A percentile compares a stretch with the other conserved stretches of the same genome.
Evolutionary conservation across 495 filamentous ascomycete genomes (phyloP).

Genomic region (Haplographium delicatum): DNA sequence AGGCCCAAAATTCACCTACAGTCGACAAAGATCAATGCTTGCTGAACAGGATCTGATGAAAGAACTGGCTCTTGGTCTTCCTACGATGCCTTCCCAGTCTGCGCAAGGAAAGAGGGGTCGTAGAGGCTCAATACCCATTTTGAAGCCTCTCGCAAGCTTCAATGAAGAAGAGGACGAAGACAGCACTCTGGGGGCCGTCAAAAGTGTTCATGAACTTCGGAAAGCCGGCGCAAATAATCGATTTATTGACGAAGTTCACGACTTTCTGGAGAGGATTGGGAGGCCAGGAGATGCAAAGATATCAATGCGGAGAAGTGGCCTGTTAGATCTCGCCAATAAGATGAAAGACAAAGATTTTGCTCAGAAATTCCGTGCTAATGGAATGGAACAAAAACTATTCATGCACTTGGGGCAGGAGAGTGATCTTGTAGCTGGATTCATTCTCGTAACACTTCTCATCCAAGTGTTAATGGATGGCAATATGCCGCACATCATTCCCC

Average conservation of each 20-base stretch:
- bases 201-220: conserved; percentile 85
- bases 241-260: conserved; percentile 73
- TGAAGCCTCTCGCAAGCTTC: conserved; percentile 26
- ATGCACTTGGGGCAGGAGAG: conserved; percentile 44
- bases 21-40: conserved; percentile 42
- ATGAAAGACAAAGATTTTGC: conserved; percentile 58
- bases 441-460: conserved; percentile 51
- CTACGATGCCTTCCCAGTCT: conserved; percentile 9
- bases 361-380: conserved; percentile 69
- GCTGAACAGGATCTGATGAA: conserved; percentile 35
- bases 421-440: conserved; percentile 52
- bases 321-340: conserved; percentile 69
- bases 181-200: conserved; percentile 52
- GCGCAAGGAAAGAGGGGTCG: conserved; percentile 23
- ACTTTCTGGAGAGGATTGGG: conserved; percentile 79
- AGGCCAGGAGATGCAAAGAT: conserved; percentile 33
- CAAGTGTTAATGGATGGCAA: conserved; percentile 47
- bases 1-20: conserved; percentile 42
- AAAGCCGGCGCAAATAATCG: conserved; percentile 80
- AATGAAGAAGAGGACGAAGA: conserved; percentile 42
- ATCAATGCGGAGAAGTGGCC: conserved; percentile 41
- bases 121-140: conserved; percentile 23
- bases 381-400: conserved; percentile 64
- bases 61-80: conserved; percentile 28
- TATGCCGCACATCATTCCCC: conserved; percentile 43